These are phyloP conservation scores for Cystofilobasidium macerans DNA, from an alignment of 768 basidiomycete genomes.

Conservation along the genomic window DNA sequence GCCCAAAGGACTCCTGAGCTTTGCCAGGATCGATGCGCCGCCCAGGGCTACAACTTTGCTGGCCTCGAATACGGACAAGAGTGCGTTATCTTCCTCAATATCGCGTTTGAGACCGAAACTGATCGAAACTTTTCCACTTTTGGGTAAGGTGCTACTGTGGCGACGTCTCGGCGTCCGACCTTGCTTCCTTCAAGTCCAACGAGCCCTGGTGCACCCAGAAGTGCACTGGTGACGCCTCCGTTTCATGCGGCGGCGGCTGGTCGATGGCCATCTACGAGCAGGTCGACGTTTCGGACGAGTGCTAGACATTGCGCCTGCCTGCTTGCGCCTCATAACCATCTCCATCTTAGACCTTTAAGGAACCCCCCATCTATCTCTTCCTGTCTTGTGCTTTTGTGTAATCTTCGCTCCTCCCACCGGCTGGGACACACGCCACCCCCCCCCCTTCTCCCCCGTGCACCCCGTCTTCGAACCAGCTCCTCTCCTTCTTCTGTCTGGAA, in stretches of 20 bases:
- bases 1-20: conserved; percentile 43
- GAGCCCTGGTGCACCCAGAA: conserved; percentile 19
- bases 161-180: conserved; percentile 14
- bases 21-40: conserved; percentile 58
- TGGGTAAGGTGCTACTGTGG: conserved; percentile 27
- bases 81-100: background rate
- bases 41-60: conserved; percentile 60
- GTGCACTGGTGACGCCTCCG: conserved; percentile 22
- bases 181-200: conserved; percentile 15
- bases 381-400: too few species aligned
- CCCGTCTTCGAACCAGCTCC: too few species aligned
- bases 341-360: too few species aligned
- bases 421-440: too few species aligned
- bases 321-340: too few species aligned
- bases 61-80: conserved; percentile 53
- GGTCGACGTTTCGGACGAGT: conserved; percentile 23
- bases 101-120: background rate
- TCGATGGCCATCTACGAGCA: conserved; percentile 24
- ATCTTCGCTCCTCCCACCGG: too few species aligned
- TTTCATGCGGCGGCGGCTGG: conserved; percentile 25
- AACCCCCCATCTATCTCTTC: too few species aligned
- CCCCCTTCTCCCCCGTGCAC: too few species aligned
- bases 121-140: too few species aligned
- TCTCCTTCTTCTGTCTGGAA: too few species aligned
- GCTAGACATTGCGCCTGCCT: conserved; percentile 7